Conservation (phyloP, 305 asterid species). For the Rubia balearica region DNA sequence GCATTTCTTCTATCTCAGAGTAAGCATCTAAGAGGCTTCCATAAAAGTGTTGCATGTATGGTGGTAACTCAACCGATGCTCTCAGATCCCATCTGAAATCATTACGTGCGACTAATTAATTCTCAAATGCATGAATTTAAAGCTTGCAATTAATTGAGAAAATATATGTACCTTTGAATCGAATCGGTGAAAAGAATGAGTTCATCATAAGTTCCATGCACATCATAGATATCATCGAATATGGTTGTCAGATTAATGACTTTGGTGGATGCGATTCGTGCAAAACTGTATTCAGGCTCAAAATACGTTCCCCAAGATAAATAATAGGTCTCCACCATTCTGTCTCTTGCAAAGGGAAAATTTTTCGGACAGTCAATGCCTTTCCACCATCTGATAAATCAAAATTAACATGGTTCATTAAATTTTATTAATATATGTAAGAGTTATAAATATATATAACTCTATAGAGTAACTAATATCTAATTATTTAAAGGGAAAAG, state of each 20-base stretch:
- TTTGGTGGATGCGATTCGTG: conserved; percentile 23
- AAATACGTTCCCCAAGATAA: conserved; percentile 18
- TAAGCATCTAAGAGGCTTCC: conserved; percentile 13
- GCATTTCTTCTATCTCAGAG: conserved; percentile 29
- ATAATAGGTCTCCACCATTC: conserved; percentile 28
- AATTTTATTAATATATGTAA: not conserved
- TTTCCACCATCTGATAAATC: conserved; percentile 3
- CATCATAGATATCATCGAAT: conserved; percentile 30
- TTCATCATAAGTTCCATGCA: conserved; percentile 26
- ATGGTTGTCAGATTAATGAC: conserved; percentile 4
- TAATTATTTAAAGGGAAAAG: too few species aligned
- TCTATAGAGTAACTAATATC: too few species aligned
- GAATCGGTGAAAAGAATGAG: conserved; percentile 29
- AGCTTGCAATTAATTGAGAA: not conserved
- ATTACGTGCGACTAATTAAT: too few species aligned
- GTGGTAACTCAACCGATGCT: conserved; percentile 20
- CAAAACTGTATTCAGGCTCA: conserved; percentile 23
- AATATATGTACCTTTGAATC: conserved; percentile 25
- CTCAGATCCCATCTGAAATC: conserved; percentile 22
- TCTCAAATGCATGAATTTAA: not conserved
- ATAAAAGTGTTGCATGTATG: conserved; percentile 18
- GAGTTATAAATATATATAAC: too few species aligned
- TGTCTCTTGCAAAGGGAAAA: conserved; percentile 37
- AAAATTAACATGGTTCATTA: not conserved
- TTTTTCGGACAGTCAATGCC: conserved; percentile 22